These are phyloP conservation scores for Verticillium klebahnii DNA, from an alignment of 2,329 filamentous ascomycete species.

Conservation along the genomic window DNA sequence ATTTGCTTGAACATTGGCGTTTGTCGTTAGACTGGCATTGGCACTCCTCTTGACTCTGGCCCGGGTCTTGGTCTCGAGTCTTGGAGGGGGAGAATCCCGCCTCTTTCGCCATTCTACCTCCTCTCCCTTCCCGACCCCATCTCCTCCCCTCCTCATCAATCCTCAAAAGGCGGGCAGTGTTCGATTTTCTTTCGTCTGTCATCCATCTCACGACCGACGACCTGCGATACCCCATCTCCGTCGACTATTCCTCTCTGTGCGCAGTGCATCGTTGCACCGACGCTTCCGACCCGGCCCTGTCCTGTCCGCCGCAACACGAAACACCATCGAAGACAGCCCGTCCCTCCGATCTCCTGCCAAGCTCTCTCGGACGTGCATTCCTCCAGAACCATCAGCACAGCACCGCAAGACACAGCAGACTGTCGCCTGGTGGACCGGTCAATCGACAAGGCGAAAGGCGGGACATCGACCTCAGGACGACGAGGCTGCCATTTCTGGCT, in stretches of 20 bases:
- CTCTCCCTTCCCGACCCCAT: background rate
- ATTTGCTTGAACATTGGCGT: background rate
- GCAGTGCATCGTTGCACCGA: background rate
- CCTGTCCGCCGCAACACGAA: background rate
- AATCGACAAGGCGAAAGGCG: background rate
- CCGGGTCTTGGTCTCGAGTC: background rate
- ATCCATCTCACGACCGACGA: background rate
- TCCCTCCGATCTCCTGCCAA: background rate
- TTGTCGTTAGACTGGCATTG: background rate
- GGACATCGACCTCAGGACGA: background rate
- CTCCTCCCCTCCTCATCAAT: background rate
- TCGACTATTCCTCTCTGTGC: background rate
- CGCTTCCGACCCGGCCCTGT: background rate
- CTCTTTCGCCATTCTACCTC: background rate
- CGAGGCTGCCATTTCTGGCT: background rate
- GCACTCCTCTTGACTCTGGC: background rate
- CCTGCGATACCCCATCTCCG: background rate
- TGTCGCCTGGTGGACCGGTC: background rate
- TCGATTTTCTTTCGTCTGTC: background rate
- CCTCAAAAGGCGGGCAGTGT: background rate
- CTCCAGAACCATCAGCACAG: background rate
- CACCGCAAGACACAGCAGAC: background rate
- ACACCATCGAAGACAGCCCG: background rate
- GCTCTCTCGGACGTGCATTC: background rate
- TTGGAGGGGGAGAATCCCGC: background rate